Evolutionary conservation across 192 early-diverging fungal species (phyloP).

Genomic region (Umbelopsis sp.): DNA sequence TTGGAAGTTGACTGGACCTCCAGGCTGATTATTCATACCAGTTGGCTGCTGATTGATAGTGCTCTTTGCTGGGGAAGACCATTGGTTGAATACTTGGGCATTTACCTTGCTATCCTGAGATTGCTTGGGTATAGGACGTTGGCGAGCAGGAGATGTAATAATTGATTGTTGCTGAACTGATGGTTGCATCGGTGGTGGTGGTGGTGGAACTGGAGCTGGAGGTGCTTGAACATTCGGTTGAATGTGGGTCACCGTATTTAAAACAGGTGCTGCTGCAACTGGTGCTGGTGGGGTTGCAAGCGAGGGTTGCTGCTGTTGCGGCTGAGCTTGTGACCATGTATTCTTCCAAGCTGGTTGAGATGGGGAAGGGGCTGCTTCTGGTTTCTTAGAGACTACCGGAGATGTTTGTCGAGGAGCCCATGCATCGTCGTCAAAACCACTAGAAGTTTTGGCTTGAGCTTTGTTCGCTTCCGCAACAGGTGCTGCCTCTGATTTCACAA

Average conservation of each 20-base stretch:
- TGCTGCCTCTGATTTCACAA: background rate
- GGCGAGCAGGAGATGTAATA: background rate
- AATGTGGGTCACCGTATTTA: background rate
- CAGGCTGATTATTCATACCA: background rate
- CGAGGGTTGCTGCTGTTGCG: background rate
- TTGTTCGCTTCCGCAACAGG: background rate
- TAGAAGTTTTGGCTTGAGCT: background rate
- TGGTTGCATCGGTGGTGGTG: constrained; percentile 1
- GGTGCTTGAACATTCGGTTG: constrained; percentile 7
- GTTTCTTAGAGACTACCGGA: constrained; percentile 19
- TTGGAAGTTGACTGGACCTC: background rate
- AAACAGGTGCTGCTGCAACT: background rate
- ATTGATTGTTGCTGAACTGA: constrained; percentile 7
- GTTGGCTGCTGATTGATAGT: constrained; percentile 8
- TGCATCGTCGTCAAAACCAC: constrained; percentile 58
- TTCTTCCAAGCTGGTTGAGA: constrained; percentile 8
- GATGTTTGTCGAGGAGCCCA: constrained; percentile 47
- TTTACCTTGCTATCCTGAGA: constrained; percentile 19
- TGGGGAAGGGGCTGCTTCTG: constrained; percentile 7
- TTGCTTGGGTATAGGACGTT: constrained; percentile 1
- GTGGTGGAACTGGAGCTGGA: constrained; percentile 21
- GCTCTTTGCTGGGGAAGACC: background rate
- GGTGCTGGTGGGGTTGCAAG: background rate
- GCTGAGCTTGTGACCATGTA: constrained; percentile 10
- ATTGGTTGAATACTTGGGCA: constrained; percentile 20